phyloP scores from a whole-genome alignment of 345 rosid species.

The Sonneratia caseolaris region DNA sequence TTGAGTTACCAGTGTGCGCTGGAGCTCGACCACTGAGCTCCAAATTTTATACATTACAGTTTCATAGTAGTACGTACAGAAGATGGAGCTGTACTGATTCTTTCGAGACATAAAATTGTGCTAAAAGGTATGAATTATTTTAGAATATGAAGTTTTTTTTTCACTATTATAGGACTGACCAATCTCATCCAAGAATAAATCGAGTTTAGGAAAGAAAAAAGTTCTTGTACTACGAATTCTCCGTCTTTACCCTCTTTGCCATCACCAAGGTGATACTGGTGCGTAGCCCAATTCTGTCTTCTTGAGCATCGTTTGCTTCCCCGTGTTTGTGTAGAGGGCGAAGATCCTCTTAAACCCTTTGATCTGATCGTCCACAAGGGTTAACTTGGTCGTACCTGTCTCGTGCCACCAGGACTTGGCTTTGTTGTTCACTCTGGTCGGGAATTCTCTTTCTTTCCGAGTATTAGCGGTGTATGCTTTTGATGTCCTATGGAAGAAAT shows the following conservation, averaged over 20 bases:
- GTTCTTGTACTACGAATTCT: slow-evolving; percentile 50
- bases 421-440: slow-evolving; percentile 57
- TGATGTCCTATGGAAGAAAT: slow-evolving; percentile 86
- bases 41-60: too few species aligned
- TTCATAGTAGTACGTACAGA: too few species aligned
- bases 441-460: slow-evolving; percentile 73
- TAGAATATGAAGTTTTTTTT: too few species aligned
- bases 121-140: too few species aligned
- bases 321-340: slow-evolving; percentile 81
- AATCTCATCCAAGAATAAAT: too few species aligned
- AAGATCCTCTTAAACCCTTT: slow-evolving; percentile 80
- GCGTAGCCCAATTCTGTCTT: slow-evolving; percentile 92
- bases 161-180: too few species aligned
- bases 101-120: too few species aligned
- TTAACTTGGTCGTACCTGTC: slow-evolving; percentile 82
- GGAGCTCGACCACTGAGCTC: too few species aligned
- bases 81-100: too few species aligned
- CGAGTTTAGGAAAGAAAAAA: too few species aligned
- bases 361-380: slow-evolving; percentile 29
- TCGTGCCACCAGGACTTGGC: slow-evolving; percentile 93
- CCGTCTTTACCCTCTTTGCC: slow-evolving; percentile 84
- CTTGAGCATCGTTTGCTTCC: slow-evolving; percentile 77
- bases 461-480: slow-evolving; percentile 94
- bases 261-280: slow-evolving; percentile 79
- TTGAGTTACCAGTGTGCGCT: too few species aligned